A percentile compares a stretch with the other conserved stretches of the same genome.
Conservation (phyloP, 257 asterid genomes). For the Nicotiana noctiflora region DNA sequence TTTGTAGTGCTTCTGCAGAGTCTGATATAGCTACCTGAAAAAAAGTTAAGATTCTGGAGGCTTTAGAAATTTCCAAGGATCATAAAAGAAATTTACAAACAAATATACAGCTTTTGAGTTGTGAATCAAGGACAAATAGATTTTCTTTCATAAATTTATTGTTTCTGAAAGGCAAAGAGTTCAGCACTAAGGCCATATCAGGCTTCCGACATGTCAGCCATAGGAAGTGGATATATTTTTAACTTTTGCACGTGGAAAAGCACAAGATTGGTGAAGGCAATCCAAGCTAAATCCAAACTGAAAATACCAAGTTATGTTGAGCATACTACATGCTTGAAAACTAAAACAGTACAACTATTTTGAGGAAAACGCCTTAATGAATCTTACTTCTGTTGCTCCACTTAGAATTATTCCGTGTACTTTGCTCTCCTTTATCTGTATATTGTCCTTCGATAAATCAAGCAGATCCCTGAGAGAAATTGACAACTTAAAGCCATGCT, state of each 20-base stretch:
- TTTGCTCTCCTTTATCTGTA: slow-evolving; percentile 72
- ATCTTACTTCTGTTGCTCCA: slow-evolving; percentile 63
- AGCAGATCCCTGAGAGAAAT: slow-evolving; percentile 62
- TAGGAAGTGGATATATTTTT: too few relatives aligned
- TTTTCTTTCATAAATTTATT: not conserved
- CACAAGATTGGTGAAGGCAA: not conserved
- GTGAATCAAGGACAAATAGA: not conserved
- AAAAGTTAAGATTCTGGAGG: slow-evolving; percentile 11
- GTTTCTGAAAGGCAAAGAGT: not conserved
- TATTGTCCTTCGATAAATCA: slow-evolving; percentile 71
- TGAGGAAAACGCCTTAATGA: not conserved
- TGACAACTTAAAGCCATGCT: not conserved
- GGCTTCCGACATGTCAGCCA: not conserved
- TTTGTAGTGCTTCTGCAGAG: slow-evolving; percentile 52
- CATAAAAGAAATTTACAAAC: not conserved
- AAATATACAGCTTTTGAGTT: not conserved
- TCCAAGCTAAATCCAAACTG: not conserved
- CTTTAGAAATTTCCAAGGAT: not conserved
- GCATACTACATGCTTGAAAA: not conserved
- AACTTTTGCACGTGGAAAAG: not conserved
- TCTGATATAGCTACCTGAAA: slow-evolving; percentile 49
- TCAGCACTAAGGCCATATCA: not conserved
- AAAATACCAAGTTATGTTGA: not conserved
- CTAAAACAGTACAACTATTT: not conserved
- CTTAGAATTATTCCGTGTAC: slow-evolving; percentile 51